Base-by-base conservation (phyloP, 148 eudicot species). In the Chenopodium suecicum region DNA sequence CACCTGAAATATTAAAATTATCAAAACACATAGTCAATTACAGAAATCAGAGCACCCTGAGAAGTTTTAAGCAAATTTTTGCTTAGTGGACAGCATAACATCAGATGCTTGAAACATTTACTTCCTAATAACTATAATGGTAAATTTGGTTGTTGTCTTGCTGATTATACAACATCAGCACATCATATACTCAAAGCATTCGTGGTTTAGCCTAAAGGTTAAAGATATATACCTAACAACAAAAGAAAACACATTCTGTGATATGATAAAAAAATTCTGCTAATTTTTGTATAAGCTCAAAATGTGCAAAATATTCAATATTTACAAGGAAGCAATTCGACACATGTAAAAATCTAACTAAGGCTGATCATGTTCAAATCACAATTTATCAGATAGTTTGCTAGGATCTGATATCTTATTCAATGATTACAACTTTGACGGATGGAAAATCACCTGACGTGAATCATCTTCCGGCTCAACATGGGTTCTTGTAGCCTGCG, bases 1-100 rank as follows among this genome's bases (percentile, higher is more conserved):
- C 54, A 71, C 84, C 98, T 94, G 90, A 67, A 82, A 85, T 41
- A 66, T 48, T 29, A n/a, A 70, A 41, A 72, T n/a, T 62, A 62
- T 37, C 50, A 64, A 23, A 19, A 44, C 19, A 23, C 3, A 9
- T 10, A 44, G 10, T 1, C 46, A 9, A 63, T 62, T 34, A 74
- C 19, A 41, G 23, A 6, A 41, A 20, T 64, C 23, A n/a, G 4
- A 7, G 16, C 65, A 68, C 25, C 47, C 20, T 50, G 22, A 32
- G 32, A 48, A 47, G 22, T 11, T 50, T 37, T 6, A 10, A 22
- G 64, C n/a, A 44, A 58, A 44, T 16, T 80, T 50, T 16, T 72
- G 56, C 58, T 16, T 46, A 62, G 32, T 5, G 65, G 58, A 70
- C 32, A 12, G 13, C n/a, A 70, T 31, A 13, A 2, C 4, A 62